These are phyloP conservation scores for Phellinidium pouzarii DNA, from an alignment of 1,284 basidiomycete genomes.

Conservation along the genomic window DNA sequence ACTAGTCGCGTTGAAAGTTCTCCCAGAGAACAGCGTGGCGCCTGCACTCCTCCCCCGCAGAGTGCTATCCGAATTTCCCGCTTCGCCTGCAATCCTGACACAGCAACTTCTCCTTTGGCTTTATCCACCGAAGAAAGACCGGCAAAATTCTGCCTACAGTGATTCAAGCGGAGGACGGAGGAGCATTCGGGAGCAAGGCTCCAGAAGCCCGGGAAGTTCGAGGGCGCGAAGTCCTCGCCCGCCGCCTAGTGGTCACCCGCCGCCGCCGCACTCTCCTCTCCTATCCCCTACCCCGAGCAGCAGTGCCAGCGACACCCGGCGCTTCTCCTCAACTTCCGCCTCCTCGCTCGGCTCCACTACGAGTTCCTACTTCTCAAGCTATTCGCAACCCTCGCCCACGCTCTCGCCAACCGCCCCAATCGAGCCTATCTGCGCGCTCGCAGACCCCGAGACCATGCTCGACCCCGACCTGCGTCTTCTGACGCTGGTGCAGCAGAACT, in stretches of 20 bases:
- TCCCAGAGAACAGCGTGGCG: constrained; percentile 22
- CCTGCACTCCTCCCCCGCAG: constrained; percentile 15
- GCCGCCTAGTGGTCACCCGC: background rate
- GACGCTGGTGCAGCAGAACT: constrained; percentile 9
- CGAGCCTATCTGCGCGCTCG: constrained; percentile 6
- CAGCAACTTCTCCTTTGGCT: constrained; percentile 11
- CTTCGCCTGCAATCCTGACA: constrained; percentile 13
- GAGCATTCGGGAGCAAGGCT: background rate
- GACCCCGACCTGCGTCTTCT: constrained; percentile 7
- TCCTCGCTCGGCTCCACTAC: constrained; percentile 8
- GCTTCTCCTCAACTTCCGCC: constrained; percentile 7
- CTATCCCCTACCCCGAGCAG: background rate
- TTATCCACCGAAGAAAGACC: background rate
- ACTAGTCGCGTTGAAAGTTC: constrained; percentile 26
- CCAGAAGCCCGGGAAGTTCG: background rate
- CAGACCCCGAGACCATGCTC: background rate
- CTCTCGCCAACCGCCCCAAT: background rate
- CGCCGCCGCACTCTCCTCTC: background rate
- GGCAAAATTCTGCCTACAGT: background rate
- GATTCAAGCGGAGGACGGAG: background rate
- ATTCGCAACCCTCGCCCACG: background rate
- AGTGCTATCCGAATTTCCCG: constrained; percentile 16
- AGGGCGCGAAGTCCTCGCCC: constrained; percentile 1
- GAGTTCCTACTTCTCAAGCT: constrained; percentile 2
- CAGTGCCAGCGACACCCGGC: background rate